Conservation (phyloP, 805 yeast species). For the Kuraishia molischiana region DNA sequence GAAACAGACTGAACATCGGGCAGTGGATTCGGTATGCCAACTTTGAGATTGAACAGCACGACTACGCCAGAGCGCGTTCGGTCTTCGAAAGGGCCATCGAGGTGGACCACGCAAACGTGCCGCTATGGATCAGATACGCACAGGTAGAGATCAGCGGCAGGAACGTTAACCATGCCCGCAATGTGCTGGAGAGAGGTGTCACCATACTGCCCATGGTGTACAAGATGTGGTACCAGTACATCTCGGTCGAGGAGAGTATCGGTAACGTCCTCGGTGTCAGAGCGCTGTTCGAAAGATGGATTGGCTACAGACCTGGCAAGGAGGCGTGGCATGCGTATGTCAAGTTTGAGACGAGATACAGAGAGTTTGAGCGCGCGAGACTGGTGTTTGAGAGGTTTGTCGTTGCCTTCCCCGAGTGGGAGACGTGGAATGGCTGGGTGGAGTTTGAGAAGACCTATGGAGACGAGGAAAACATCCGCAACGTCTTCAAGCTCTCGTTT, state of each 20-base stretch:
- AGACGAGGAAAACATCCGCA: slow-evolving; percentile 34
- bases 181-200: slow-evolving; percentile 71
- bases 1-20: slow-evolving; percentile 71
- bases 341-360: slow-evolving; percentile 60
- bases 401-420: slow-evolving; percentile 36
- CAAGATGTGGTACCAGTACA: slow-evolving; percentile 80
- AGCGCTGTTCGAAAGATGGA: slow-evolving; percentile 69
- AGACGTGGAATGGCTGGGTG: slow-evolving; percentile 71
- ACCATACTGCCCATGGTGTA: slow-evolving; percentile 67
- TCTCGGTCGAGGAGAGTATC: slow-evolving; percentile 72
- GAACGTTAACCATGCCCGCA: slow-evolving; percentile 83
- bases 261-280: slow-evolving; percentile 55
- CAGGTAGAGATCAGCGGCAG: slow-evolving; percentile 64
- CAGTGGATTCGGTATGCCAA: slow-evolving; percentile 92
- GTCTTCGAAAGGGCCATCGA: slow-evolving; percentile 81
- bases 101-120: slow-evolving; percentile 65
- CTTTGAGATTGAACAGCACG: slow-evolving; percentile 78
- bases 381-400: slow-evolving; percentile 49
- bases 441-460: slow-evolving; percentile 55
- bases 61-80: slow-evolving; percentile 72
- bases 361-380: slow-evolving; percentile 42
- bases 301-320: slow-evolving; percentile 57
- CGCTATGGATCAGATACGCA: slow-evolving; percentile 79
- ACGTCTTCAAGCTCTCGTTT: slow-evolving; percentile 57
- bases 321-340: slow-evolving; percentile 71